Conservation (phyloP, 1,284 basidiomycete species). For the Porogramme epimiltina region DNA sequence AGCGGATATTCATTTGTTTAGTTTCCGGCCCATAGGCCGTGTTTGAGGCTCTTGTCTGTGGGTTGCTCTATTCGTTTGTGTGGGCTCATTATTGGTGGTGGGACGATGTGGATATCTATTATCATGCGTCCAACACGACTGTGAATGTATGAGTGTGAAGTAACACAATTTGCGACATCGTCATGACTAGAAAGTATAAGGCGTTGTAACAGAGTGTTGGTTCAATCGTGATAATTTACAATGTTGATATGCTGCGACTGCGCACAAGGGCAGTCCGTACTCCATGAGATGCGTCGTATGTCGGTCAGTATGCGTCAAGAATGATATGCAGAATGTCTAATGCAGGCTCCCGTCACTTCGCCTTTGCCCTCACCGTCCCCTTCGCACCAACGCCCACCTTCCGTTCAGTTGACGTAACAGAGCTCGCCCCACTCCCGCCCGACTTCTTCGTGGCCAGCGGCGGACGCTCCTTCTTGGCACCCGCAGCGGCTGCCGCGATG, state of each 20-base stretch:
- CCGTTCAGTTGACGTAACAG: background rate
- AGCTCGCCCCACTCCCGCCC: background rate
- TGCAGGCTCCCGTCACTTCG: background rate
- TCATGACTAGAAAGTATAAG: too few relatives aligned
- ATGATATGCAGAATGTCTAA: background rate
- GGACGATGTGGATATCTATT: too few relatives aligned
- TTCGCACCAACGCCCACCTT: background rate
- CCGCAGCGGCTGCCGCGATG: conserved; percentile 5
- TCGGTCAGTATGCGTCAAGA: background rate
- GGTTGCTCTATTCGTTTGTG: too few relatives aligned
- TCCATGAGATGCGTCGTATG: background rate
- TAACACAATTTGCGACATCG: too few relatives aligned
- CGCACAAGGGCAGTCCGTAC: background rate
- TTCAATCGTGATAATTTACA: conserved; percentile 23
- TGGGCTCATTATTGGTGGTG: too few relatives aligned
- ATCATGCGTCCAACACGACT: too few relatives aligned
- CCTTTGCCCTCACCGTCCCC: background rate
- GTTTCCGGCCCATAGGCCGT: too few relatives aligned
- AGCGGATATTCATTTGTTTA: background rate
- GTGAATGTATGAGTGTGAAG: too few relatives aligned
- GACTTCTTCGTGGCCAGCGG: conserved; percentile 10
- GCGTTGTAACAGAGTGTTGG: too few relatives aligned
- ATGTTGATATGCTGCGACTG: conserved; percentile 2
- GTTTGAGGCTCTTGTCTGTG: too few relatives aligned
- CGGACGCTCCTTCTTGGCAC: conserved; percentile 12